Base-by-base conservation (phyloP, 495 filamentous ascomycete species). In the Wilcoxina mikolae region DNA sequence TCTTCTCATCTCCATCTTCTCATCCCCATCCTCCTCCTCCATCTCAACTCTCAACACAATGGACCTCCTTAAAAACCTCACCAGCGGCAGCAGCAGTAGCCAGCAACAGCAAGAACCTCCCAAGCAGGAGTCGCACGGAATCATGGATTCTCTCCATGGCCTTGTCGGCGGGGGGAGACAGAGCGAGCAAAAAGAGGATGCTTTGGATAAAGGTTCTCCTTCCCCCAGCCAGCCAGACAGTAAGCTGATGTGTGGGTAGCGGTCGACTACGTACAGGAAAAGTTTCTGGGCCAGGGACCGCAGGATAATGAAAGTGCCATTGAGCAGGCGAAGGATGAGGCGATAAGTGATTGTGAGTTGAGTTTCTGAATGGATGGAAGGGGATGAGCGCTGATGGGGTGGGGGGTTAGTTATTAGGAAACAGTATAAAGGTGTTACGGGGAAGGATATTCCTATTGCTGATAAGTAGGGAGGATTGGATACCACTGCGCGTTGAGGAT, bases 321-420 rank as follows among this genome's bases (percentile, higher is more conserved):
- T 31, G 83, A 87, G 67, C 83, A 87, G 64, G 81, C 78, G 59
- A 84, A 85, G 71, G 83, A 86, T 62, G 78, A 83, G 66, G 62
- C 76, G 67, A 81, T 83, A 48, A 75, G 76, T 3, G 73, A 81
- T 44, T 71, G 61, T 65, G 27, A 23, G 60, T 51, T n/a, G n/a
- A 29, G 23, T 22, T 25, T 35, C 39, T 35, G 25, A 17, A 24
- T 4, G 42, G 3, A 28, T 31, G 25, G 3, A 0, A 12, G 11
- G 1, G 11, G 27, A 12, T 22, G 11, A 9, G 26, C 43, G 15
- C 29, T 53, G n/a, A 69, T 61, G 33, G 65, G 51, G 62, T 18
- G 28, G 11, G 24, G 18, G 4, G 27, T 25, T 48, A 66, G 61
- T 75, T 66, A 78, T 86, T 55, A 74, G 83, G 18, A 66, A 67